Conservation (phyloP, 192 early-diverging fungal species). For the Entomortierella parvispora region DNA sequence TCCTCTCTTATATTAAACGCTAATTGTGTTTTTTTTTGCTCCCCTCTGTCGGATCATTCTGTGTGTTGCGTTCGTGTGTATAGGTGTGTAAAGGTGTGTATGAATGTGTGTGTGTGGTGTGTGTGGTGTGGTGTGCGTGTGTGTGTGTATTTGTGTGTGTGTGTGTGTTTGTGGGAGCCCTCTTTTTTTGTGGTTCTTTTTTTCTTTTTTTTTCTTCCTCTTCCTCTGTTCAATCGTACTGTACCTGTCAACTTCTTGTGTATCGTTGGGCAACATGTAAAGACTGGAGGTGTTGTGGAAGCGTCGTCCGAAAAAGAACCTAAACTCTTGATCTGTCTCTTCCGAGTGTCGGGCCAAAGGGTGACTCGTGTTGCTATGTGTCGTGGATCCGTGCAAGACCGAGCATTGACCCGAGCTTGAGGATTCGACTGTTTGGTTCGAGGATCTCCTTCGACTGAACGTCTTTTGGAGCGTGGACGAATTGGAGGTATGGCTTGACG, state of each 20-base stretch:
- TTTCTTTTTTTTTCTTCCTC: neutral
- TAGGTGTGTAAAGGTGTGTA: neutral
- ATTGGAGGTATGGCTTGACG: too few species aligned
- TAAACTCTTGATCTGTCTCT: slow-evolving; percentile 16
- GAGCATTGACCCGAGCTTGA: slow-evolving; percentile 16
- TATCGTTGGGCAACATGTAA: slow-evolving; percentile 45
- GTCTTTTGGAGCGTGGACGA: too few species aligned
- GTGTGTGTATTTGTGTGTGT: too few species aligned
- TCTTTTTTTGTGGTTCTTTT: too few species aligned
- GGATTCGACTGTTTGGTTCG: slow-evolving; percentile 42
- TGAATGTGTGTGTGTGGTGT: neutral
- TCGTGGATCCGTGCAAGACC: neutral
- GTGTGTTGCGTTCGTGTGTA: too few species aligned
- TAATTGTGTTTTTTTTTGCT: slow-evolving; percentile 9
- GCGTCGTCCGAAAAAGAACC: slow-evolving; percentile 28
- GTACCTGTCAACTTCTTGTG: slow-evolving; percentile 48
- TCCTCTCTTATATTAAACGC: slow-evolving; percentile 19
- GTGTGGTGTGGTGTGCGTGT: too few species aligned
- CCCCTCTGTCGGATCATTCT: neutral
- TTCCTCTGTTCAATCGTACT: neutral
- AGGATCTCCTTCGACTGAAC: slow-evolving; percentile 33
- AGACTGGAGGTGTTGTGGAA: slow-evolving; percentile 42
- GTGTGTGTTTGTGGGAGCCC: too few species aligned
- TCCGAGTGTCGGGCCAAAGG: slow-evolving; percentile 15
- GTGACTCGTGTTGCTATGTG: slow-evolving; percentile 4